A percentile compares a stretch with the other conserved stretches of the same genome.
Evolutionary conservation across 139 green algal species (phyloP).

Genomic region (Picochlorum sp.): DNA sequence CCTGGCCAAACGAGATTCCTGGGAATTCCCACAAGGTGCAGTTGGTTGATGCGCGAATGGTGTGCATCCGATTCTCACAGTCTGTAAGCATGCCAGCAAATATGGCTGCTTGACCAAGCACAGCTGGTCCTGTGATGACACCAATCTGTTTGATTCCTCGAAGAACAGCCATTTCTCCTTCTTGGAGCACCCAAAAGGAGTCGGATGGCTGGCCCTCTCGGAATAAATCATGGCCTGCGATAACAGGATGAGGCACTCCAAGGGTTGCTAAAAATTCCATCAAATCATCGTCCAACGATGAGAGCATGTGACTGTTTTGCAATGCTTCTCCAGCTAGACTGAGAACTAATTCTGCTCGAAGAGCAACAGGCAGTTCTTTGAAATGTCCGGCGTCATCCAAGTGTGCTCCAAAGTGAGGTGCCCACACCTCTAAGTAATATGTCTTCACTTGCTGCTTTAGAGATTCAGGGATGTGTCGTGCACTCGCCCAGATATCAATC

Average conservation of each 20-base stretch:
- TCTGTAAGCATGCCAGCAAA: background rate
- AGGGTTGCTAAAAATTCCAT: background rate
- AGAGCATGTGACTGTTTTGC: slow-evolving; percentile 1
- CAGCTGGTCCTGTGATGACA: background rate
- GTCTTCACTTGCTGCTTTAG: background rate
- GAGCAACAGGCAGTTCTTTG: slow-evolving; percentile 10
- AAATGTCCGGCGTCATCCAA: background rate
- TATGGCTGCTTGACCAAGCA: slow-evolving; percentile 7
- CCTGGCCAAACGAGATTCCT: background rate
- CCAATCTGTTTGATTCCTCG: background rate
- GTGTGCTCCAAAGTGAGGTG: background rate
- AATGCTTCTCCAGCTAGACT: slow-evolving; percentile 5
- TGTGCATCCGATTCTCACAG: slow-evolving; percentile 5
- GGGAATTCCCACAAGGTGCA: background rate
- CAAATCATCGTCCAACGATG: background rate
- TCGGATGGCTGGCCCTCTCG: slow-evolving; percentile 9
- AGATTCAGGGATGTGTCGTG: background rate
- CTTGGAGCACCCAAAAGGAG: slow-evolving; percentile 13
- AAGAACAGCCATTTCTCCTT: slow-evolving; percentile 4
- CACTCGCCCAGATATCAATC: slow-evolving; percentile 6
- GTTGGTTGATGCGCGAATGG: background rate
- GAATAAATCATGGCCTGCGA: slow-evolving; percentile 11
- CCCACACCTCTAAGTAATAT: slow-evolving; percentile 14
- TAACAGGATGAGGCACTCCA: background rate
- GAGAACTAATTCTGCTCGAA: background rate